phyloP scores from a whole-genome alignment of 1,139 yeast genomes.

The Protomyces gravidus region DNA sequence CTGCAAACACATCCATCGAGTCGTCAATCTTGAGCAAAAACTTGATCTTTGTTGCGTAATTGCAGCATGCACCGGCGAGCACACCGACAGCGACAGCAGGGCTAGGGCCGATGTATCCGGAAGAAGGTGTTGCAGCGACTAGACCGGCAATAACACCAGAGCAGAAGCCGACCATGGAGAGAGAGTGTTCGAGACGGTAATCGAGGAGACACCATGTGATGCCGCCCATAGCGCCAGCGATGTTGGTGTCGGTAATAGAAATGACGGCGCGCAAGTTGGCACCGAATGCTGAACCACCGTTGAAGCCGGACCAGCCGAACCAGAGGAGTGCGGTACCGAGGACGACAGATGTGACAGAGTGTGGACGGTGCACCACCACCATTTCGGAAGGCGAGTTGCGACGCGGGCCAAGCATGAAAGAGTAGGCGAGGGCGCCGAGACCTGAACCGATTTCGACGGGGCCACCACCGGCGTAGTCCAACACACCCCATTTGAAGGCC shows the following conservation, averaged over 20 bases:
- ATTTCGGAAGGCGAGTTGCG: constrained; percentile 69
- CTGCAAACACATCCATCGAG: constrained; percentile 90
- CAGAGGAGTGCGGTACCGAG: constrained; percentile 67
- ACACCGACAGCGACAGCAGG: constrained; percentile 84
- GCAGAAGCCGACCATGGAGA: constrained; percentile 93
- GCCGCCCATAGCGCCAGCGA: constrained; percentile 88
- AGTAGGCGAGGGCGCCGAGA: constrained; percentile 78
- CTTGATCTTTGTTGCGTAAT: constrained; percentile 83
- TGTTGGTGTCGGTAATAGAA: constrained; percentile 86
- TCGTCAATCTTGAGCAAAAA: constrained; percentile 80
- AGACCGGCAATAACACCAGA: constrained; percentile 93
- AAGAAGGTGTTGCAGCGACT: constrained; percentile 93
- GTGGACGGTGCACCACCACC: constrained; percentile 84
- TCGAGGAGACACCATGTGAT: constrained; percentile 88
- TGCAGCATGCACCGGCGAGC: constrained; percentile 76
- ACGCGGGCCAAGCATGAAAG: constrained; percentile 54
- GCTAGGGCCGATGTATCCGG: constrained; percentile 88
- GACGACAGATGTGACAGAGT: constrained; percentile 81
- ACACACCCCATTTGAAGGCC: constrained; percentile 86
- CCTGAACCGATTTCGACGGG: constrained; percentile 93
- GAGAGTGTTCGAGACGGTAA: constrained; percentile 78
- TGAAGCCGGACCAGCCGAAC: constrained; percentile 75
- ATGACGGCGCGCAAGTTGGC: constrained; percentile 66
- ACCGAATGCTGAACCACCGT: constrained; percentile 64
- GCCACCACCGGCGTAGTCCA: constrained; percentile 97